Conservation (phyloP, 768 basidiomycete genomes). For the Phylloporus rhodoxanthus region DNA sequence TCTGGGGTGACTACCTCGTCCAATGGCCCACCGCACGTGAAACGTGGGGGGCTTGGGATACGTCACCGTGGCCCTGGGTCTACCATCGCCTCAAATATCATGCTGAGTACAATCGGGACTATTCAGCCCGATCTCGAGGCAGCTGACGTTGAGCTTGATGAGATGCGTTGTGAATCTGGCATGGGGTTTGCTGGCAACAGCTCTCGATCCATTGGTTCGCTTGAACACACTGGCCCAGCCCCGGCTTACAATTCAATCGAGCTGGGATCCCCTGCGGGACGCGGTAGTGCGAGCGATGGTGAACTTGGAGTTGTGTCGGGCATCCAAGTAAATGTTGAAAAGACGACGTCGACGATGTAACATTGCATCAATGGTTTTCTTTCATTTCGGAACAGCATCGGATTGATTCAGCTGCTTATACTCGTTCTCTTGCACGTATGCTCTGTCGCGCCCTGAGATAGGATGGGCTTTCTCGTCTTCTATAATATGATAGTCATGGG, state of each 20-base stretch:
- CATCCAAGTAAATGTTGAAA: conserved; percentile 60
- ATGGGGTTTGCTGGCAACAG: conserved; percentile 48
- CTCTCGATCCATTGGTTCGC: conserved; percentile 28
- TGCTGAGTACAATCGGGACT: conserved; percentile 59
- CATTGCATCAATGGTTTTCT: conserved; percentile 4
- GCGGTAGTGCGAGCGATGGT: conserved; percentile 20
- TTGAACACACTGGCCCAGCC: conserved; percentile 40
- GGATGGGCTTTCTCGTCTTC: conserved; percentile 12
- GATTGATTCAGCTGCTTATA: conserved; percentile 25
- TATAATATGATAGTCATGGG: conserved; percentile 19
- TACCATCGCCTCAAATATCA: conserved; percentile 55
- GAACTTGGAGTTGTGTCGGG: conserved; percentile 29
- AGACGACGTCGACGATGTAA: conserved; percentile 47
- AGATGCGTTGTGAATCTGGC: conserved; percentile 44
- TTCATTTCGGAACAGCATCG: conserved; percentile 22
- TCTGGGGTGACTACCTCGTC: conserved; percentile 35
- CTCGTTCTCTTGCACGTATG: conserved; percentile 19
- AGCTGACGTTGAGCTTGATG: conserved; percentile 53
- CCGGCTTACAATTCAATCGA: conserved; percentile 46
- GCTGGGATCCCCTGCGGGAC: conserved; percentile 19
- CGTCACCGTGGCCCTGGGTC: conserved; percentile 48
- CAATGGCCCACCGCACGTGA: conserved; percentile 19
- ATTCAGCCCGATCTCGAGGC: conserved; percentile 49
- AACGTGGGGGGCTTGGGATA: conserved; percentile 36
- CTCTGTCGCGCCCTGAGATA: conserved; percentile 8